Base-by-base conservation (phyloP, 805 yeast species). In the Kuraishia piskuri region DNA sequence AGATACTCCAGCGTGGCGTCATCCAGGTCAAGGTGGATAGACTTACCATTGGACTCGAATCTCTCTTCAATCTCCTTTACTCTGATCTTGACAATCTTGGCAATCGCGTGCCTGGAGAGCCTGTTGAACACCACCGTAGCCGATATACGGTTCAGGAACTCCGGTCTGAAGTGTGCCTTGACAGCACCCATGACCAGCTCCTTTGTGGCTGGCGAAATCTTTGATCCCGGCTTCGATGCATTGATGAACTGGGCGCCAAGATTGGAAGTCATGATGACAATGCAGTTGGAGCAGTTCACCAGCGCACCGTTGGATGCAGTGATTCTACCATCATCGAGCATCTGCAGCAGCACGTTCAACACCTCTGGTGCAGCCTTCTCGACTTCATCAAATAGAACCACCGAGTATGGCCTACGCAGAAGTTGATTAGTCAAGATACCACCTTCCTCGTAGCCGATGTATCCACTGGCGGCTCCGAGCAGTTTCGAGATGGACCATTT, bases 311-410 rank as follows among this genome's bases (percentile, higher is more conserved):
- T 90, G 52, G 96, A 89, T 19, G 96, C 87, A 17, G 97, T 90
- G 57, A 94, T 84, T 70, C 97, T 84, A 66, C 99, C 99, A 70
- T 94, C 99, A 65, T 94, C 99, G 56, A 94, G 75, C 73, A 94
- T 82, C 70, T 94, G 99, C 60, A 94, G 77, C 63, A 94, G 76
- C 21, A 94, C 86, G 8, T 97, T 94, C 65, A 92, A 76, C 1
- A 94, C 99, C 68, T 92, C 98, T 1, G 99, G 99, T 6, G 96
- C 96, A 19, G 99, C 99, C 71, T 94, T 94, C 67, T 94, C 99
- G 54, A 94, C 96, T 73, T 94, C 99, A 71, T 94, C 99, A 65
- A 94, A 94, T 57, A 94, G 76, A 46, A 94, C 78, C n/a, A 94
- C 99, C 5, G 97, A 89, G 72, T 94, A 94, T 54, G 99, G 99